Percentiles rank a stretch among this genome's conserved stretches.
phyloP scores from a whole-genome alignment of 2,329 filamentous ascomycete genomes.

The Phaeosphaeria sp. region DNA sequence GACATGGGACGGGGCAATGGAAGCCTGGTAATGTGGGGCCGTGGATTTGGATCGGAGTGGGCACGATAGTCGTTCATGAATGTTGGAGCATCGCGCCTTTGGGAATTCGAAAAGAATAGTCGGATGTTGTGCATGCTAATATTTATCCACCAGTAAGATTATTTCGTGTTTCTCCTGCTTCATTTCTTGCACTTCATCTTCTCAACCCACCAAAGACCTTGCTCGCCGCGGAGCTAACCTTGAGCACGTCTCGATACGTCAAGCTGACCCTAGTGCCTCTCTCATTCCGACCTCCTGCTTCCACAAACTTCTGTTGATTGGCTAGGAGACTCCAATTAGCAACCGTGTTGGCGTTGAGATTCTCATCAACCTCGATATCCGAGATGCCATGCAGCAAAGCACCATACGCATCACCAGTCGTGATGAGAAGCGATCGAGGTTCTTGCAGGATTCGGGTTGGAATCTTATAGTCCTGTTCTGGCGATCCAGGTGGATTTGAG shows the following conservation, averaged over 20 bases:
- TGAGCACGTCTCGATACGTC: slow-evolving; percentile 84
- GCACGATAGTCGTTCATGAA: no score
- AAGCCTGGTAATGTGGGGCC: background rate
- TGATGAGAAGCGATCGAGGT: slow-evolving; percentile 79
- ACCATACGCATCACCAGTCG: slow-evolving; percentile 71
- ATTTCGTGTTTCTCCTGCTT: no score
- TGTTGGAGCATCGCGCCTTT: no score
- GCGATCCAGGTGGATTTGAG: no score
- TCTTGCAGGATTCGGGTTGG: slow-evolving; percentile 76
- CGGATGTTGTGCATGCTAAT: no score
- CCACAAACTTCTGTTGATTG: slow-evolving; percentile 49
- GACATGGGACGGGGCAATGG: background rate
- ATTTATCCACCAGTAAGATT: no score
- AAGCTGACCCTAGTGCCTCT: slow-evolving; percentile 72
- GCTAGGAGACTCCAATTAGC: slow-evolving; percentile 75
- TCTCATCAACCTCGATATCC: slow-evolving; percentile 68
- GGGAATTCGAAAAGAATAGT: no score
- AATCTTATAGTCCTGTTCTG: slow-evolving; percentile 15
- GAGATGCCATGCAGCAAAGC: slow-evolving; percentile 78
- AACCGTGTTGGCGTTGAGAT: slow-evolving; percentile 64
- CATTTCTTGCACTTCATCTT: slow-evolving; percentile 5
- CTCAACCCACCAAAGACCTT: slow-evolving; percentile 36
- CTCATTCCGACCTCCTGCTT: slow-evolving; percentile 60
- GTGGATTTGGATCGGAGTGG: no score
- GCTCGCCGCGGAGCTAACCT: slow-evolving; percentile 40